Evolutionary conservation across 2,329 filamentous ascomycete species (phyloP), one percentile per base, ranked within the genome.

Genomic region (Aquanectria penicillioides): DNA sequence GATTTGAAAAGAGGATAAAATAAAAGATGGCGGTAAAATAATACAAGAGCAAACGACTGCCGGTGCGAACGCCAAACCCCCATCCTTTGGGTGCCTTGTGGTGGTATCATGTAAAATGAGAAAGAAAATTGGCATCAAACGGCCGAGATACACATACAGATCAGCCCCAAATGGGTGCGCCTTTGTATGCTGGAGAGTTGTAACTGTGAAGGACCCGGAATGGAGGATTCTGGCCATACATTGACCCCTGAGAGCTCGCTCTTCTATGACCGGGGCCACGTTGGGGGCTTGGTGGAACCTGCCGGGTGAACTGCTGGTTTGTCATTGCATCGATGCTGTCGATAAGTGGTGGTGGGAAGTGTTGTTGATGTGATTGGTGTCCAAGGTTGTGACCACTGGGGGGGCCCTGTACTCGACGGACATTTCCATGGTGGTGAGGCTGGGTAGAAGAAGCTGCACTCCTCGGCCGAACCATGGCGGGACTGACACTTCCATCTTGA

Each of bases 171-270:
- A 86, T 84, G 0, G 83, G 84, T 3, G 76, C 79, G 29, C 81
- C 78, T 23, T 78, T 78, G 65, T 87, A 86, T 6, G 84, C 82
- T 5, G 84, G 83, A 4, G 84, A 84, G 67, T 86, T 84, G 65
- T 86, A 86, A 71, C 83, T 86, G 71, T 86, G 84, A 8, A 86
- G 73, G 10, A 86, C 76, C 1, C 83, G 81, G 59, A 82, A 86
- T 8, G 81, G 82, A 11, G 72, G 70, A 25, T 73, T 64, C 43
- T 64, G 65, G 11, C 50, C 48, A 12, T 62, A 44, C 29, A 56
- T 38, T 3, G 59, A 49, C 10, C 69, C 59, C 33, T 68, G 63
- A 5, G 63, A 66, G 38, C 25, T 41, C 15, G 57, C 44, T 29
- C 61, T 57, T 41, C 59, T 36, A 43, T 69, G 65, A 17, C 17